Evolutionary conservation across 257 asterid genomes (phyloP), one percentile per base, ranked within the genome.

Genomic region (Marsdenia floribunda): DNA sequence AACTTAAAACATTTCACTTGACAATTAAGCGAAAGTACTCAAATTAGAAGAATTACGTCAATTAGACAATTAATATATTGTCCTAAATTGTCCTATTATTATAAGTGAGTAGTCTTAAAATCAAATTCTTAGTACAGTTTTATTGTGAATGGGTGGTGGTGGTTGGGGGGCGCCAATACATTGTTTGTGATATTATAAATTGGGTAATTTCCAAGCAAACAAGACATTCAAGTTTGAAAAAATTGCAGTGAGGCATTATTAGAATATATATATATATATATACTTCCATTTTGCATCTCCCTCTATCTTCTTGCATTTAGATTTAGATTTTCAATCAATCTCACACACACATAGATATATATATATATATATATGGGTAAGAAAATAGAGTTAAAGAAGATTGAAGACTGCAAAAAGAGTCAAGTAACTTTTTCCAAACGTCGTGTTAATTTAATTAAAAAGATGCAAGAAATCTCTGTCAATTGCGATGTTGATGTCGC

Each of bases 351-450:
- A 4, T 5, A 4, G 0, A 4, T 7, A 0, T 7, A 7, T 44
- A 7, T 44, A 44, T 44, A 44, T 44, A 44, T 44, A 44, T 6
- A 44, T 29, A 87, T 88, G 93, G 93, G 91, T 37, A 77, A 85
- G 42, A 90, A 85, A 78, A 81, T 85, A 0, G 95, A 85, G 0
- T 76, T 90, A 76, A 88, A 88, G 59, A 90, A 86, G 69, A 90
- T 90, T 0, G 87, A 87, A 12, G 83, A 89, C 21, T 26, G 33
- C 2, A 83, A 88, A 0, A 87, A 76, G 77, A 77, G 95, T 76
- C 93, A 89, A 82, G 90, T 90, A 15, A 90, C 95, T 0, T 90
- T 86, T 14, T 90, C 91, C 0, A 90, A 90, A 52, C 83, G 93
- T 0, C 89, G 91, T 0, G 80, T 82, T 57, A 87, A 87, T 46